These are phyloP conservation scores for Incumbomyces delicatus DNA, from an alignment of 2,329 filamentous ascomycete species.

Conservation along the genomic window DNA sequence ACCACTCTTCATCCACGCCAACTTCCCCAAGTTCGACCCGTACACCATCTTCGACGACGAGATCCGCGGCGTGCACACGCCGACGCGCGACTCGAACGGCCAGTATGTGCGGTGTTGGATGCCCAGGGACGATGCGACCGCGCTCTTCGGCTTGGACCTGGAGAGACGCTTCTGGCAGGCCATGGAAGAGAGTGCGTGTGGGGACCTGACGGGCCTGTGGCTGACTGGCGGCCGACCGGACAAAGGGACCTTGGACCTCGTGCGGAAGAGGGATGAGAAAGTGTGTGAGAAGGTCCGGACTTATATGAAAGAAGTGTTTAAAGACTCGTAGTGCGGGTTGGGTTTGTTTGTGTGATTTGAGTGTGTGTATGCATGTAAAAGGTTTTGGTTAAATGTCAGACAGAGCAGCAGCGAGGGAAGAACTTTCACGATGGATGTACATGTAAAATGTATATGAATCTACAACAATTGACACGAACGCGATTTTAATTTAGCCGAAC, in stretches of 20 bases:
- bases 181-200: constrained; percentile 30
- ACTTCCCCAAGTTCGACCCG: constrained; percentile 29
- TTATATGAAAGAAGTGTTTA: neutral
- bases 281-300: neutral
- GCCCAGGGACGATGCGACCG: constrained; percentile 22
- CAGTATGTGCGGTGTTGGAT: constrained; percentile 28
- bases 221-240: neutral
- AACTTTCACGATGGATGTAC: too few species aligned
- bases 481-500: too few species aligned
- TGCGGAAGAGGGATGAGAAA: neutral
- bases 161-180: constrained; percentile 31
- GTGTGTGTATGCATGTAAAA: too few species aligned
- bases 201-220: constrained; percentile 16
- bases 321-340: too few species aligned
- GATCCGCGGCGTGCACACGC: constrained; percentile 22
- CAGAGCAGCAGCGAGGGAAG: too few species aligned
- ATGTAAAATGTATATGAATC: too few species aligned
- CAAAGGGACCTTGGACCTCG: neutral
- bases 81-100: constrained; percentile 24
- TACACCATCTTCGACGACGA: constrained; percentile 27
- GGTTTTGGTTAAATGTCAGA: too few species aligned
- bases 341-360: neutral
- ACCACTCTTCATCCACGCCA: constrained; percentile 9
- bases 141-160: constrained; percentile 27
- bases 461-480: too few species aligned